Evolutionary conservation across 1,139 yeast species (phyloP), one percentile per base, ranked within the genome.

Genomic region (Nadsonia starkeyi-henricii): DNA sequence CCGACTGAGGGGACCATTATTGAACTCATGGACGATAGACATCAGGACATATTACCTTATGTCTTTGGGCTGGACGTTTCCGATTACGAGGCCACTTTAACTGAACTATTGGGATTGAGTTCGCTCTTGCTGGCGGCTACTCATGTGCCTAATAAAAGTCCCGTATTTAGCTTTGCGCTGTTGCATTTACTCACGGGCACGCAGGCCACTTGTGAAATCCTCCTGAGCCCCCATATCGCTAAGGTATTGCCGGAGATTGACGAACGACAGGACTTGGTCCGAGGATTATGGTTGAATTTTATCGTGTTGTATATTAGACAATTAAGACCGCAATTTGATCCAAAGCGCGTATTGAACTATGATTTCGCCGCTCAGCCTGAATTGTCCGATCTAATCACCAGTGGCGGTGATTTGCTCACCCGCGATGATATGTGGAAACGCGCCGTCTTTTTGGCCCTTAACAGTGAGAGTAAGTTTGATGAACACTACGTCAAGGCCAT

Each of bases 161-260:
- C 61, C 1, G 50, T 45, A 15, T 62, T 54, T 48, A 60, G 58
- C 47, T 63, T 63, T 45, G 58, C 57, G 47, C 47, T 63, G 21
- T 52, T 64, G 21, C 67, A 64, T 46, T 51, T 59, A 2, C 53
- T 65, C 37, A 62, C 67, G 1, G 56, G 60, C 1, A 45, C 60
- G 1, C 65, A 62, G 20, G 67, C 60, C 17, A 49, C 55, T 5
- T 53, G 55, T 2, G 65, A 61, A 45, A 55, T 61, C 18, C 20
- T 58, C 20, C 43, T 53, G 3, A 48, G 47, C 33, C 51, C 53
- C n/a, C 41, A 42, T 18, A 50, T 51, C n/a, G 15, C 39, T 2
- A 49, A 50, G 5, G 43, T 56, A n/a, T 47, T 58, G 42, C 56
- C 60, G 7, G 45, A 46, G 17, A 45, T 48, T 15, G 37, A 44